Conservation (phyloP, 2,329 filamentous ascomycete genomes). For the Zalaria obscura region DNA sequence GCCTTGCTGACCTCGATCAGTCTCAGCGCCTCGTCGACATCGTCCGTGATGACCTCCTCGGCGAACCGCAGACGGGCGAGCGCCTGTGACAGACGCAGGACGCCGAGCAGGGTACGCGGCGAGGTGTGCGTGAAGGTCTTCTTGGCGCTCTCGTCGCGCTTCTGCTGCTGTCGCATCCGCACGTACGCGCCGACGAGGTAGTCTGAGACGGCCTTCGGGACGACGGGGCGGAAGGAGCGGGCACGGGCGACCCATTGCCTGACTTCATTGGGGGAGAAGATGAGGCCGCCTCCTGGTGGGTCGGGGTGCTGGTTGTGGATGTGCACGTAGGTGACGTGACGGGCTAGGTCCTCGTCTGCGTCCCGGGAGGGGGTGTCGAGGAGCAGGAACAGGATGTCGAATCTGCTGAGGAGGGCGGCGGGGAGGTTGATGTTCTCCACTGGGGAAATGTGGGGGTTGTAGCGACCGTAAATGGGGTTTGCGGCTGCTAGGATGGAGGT, state of each 20-base stretch:
- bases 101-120: slow-evolving; percentile 80
- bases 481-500: slow-evolving; percentile 92
- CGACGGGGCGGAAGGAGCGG: slow-evolving; percentile 72
- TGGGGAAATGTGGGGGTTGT: slow-evolving; percentile 92
- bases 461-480: slow-evolving; percentile 93
- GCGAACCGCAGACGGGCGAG: slow-evolving; percentile 85
- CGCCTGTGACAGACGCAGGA: slow-evolving; percentile 86
- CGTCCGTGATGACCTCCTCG: slow-evolving; percentile 70
- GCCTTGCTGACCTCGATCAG: slow-evolving; percentile 90
- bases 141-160: slow-evolving; percentile 78
- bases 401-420: slow-evolving; percentile 90
- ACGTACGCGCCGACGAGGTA: slow-evolving; percentile 98
- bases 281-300: slow-evolving; percentile 44
- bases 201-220: slow-evolving; percentile 75
- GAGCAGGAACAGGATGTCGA: slow-evolving; percentile 92
- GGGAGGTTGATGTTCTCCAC: slow-evolving; percentile 99
- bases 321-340: slow-evolving; percentile 91
- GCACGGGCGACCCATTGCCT: slow-evolving; percentile 92
- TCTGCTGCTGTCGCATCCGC: slow-evolving; percentile 80
- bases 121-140: slow-evolving; percentile 91
- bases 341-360: slow-evolving; percentile 80
- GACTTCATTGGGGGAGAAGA: slow-evolving; percentile 87
- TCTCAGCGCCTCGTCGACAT: slow-evolving; percentile 88
- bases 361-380: slow-evolving; percentile 88
- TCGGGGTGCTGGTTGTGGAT: slow-evolving; percentile 94